A percentile compares a stretch with the other conserved stretches of the same genome.
phyloP scores from a whole-genome alignment of 108 stramenopile species.

The Skeletonema menzelii region DNA sequence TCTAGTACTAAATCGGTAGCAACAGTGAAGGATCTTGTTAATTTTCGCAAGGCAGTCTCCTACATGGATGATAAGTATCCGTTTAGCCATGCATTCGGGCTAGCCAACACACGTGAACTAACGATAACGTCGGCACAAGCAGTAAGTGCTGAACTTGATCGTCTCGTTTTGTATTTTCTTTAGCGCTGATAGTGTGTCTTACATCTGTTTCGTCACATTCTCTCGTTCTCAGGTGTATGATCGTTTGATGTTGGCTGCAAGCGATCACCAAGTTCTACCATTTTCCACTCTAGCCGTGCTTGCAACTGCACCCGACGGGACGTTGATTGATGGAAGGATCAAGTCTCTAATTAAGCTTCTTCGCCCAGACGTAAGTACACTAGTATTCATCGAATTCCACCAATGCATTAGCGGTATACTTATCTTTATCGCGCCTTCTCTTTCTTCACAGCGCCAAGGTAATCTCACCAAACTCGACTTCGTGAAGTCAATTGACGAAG shows the following conservation, averaged over 20 bases:
- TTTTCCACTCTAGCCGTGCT: slow-evolving; percentile 59
- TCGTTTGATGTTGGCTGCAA: slow-evolving; percentile 40
- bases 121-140: background rate
- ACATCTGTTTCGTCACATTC: background rate
- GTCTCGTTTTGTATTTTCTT: background rate
- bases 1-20: slow-evolving; percentile 28
- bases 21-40: slow-evolving; percentile 59
- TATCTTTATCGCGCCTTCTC: slow-evolving; percentile 9
- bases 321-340: slow-evolving; percentile 43
- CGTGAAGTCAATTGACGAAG: slow-evolving; percentile 59
- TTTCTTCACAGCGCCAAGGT: slow-evolving; percentile 56
- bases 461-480: slow-evolving; percentile 62
- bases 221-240: slow-evolving; percentile 1
- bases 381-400: background rate
- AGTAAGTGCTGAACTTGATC: background rate
- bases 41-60: slow-evolving; percentile 62
- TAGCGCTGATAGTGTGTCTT: background rate
- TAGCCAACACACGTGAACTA: slow-evolving; percentile 12
- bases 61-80: slow-evolving; percentile 67
- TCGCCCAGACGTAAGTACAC: slow-evolving; percentile 48
- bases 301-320: slow-evolving; percentile 35
- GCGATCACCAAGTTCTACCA: slow-evolving; percentile 28
- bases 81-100: slow-evolving; percentile 67
- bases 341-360: slow-evolving; percentile 61
- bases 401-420: background rate